Conservation (phyloP, 2,329 filamentous ascomycete genomes). For the Stylonectria norvegica region DNA sequence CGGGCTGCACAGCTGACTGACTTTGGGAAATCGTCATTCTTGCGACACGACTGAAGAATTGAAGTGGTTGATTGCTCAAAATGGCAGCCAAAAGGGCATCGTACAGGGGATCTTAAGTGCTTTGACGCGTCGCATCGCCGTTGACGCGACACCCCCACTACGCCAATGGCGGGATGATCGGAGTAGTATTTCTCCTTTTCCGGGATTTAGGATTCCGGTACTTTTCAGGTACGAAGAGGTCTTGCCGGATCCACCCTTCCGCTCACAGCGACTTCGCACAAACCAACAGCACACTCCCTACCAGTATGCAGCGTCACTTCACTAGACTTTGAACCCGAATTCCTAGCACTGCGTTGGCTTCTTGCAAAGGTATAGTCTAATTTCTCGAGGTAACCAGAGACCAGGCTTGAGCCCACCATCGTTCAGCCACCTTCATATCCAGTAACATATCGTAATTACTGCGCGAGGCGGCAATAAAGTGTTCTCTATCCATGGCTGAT, state of each 20-base stretch:
- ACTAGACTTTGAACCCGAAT: too few species aligned
- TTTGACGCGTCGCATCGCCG: conserved; percentile 4
- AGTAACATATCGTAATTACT: too few species aligned
- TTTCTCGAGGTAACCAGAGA: too few species aligned
- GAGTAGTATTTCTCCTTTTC: background rate
- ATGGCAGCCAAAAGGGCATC: too few species aligned
- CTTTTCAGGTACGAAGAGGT: background rate
- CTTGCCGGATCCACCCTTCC: conserved; percentile 5
- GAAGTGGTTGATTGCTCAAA: too few species aligned
- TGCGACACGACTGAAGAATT: background rate
- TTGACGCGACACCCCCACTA: background rate
- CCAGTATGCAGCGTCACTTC: conserved; percentile 8
- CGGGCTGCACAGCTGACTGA: conserved; percentile 6
- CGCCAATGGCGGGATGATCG: background rate
- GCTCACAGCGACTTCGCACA: conserved; percentile 15
- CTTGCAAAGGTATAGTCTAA: too few species aligned
- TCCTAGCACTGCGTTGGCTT: too few species aligned
- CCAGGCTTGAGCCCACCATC: too few species aligned
- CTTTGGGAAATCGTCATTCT: conserved; percentile 20
- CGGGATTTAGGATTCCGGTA: background rate
- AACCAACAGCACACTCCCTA: conserved; percentile 14
- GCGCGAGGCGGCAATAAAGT: too few species aligned
- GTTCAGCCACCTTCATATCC: too few species aligned
- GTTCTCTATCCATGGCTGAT: too few species aligned
- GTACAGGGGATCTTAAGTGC: background rate